Conservation (phyloP, 257 asterid genomes). For the Ajuga chamaepitys region DNA sequence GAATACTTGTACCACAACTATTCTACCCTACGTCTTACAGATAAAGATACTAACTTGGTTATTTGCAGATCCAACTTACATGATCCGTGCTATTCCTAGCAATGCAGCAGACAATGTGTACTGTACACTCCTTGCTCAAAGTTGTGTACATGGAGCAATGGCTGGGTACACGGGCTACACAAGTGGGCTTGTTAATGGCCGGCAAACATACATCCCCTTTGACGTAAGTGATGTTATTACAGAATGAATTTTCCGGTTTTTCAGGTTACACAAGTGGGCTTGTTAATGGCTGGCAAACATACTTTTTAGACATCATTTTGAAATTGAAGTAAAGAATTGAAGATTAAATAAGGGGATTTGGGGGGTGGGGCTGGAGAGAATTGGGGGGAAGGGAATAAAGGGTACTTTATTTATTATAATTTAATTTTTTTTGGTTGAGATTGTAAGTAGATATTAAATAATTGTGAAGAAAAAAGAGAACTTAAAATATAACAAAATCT, state of each 20-base stretch:
- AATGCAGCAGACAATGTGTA: conserved; percentile 69
- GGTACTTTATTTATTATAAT: too few species aligned
- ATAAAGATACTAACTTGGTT: conserved; percentile 9
- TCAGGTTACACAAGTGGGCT: too few species aligned
- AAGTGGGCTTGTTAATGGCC: conserved; percentile 63
- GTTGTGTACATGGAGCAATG: conserved; percentile 80
- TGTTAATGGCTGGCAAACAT: too few species aligned
- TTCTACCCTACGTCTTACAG: not conserved
- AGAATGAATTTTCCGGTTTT: conserved; percentile 14
- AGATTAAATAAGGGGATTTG: too few species aligned
- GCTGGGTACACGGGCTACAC: conserved; percentile 70
- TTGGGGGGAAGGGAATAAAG: too few species aligned
- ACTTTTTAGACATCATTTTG: too few species aligned
- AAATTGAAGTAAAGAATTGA: too few species aligned
- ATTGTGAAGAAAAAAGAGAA: too few species aligned
- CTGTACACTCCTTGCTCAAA: conserved; percentile 73
- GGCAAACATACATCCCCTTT: conserved; percentile 64
- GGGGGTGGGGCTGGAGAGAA: too few species aligned
- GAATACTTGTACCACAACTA: conserved; percentile 10
- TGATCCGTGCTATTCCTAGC: conserved; percentile 77
- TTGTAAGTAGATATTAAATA: too few species aligned
- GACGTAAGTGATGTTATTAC: conserved; percentile 33
- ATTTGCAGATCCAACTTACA: conserved; percentile 66
- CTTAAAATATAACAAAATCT: too few species aligned
- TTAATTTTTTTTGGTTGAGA: too few species aligned